Evolutionary conservation across 768 basidiomycete genomes (phyloP).

Genomic region (Boletus rubescentipes): DNA sequence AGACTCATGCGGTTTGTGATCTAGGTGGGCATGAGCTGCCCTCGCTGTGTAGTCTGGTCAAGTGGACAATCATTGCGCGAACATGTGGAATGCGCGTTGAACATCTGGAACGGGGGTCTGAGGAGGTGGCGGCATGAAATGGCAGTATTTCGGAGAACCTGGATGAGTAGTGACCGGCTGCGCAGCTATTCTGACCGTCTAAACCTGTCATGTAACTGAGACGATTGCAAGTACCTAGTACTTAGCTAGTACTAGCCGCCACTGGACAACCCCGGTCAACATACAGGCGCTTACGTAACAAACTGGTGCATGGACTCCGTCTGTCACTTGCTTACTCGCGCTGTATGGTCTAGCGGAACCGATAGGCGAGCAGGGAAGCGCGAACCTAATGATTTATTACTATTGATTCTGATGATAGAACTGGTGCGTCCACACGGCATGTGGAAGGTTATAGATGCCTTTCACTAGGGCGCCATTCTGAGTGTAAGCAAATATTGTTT

Average conservation of each 20-base stretch:
- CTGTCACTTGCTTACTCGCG: too few relatives aligned
- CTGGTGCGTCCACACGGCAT: not conserved
- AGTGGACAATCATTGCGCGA: constrained; percentile 27
- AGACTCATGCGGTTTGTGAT: constrained; percentile 21
- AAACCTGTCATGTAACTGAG: not conserved
- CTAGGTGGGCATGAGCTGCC: constrained; percentile 23
- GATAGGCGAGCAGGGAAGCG: not conserved
- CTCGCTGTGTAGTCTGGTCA: constrained; percentile 26
- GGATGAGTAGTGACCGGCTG: constrained; percentile 8
- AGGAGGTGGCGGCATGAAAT: constrained; percentile 23
- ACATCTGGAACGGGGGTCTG: constrained; percentile 28
- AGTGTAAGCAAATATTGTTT: not conserved
- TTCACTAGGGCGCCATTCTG: not conserved
- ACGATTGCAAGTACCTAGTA: not conserved
- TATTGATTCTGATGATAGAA: not conserved
- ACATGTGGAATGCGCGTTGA: constrained; percentile 37
- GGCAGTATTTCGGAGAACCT: constrained; percentile 15
- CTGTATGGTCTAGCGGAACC: not conserved
- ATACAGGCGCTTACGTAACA: constrained; percentile 21
- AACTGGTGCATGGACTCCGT: too few relatives aligned
- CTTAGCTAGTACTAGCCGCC: too few relatives aligned
- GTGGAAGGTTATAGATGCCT: not conserved
- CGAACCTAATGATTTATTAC: not conserved
- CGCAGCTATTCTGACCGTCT: constrained; percentile 7
- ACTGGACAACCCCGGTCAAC: too few relatives aligned